Base-by-base conservation (phyloP, 768 basidiomycete species). In the Ramaria sp. region DNA sequence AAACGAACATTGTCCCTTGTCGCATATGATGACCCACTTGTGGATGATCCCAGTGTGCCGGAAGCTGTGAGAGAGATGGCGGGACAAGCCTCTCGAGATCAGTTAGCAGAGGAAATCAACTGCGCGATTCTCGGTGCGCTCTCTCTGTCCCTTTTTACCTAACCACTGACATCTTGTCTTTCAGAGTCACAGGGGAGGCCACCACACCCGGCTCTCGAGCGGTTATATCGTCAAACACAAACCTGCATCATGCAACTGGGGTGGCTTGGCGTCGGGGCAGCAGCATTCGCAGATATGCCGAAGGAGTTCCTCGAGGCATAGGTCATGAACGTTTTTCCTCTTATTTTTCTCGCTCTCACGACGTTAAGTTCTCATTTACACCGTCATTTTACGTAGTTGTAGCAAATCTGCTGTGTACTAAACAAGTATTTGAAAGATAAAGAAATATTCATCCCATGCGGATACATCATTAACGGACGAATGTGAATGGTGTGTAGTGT, bases 141-240 rank as follows among this genome's bases (percentile, higher is more conserved):
- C 41, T 15, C 6, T 8, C 20, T 15, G 16, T 12, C 34, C 24
- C 24, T 45, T 47, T 20, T 41, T 41, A 2, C n/a, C 34, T 30
- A 9, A 8, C 27, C n/a, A 48, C 48, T n/a, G 48, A 32, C 16
- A 12, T 37, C 32, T 15, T 43, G 54, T 36, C 57, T 27, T 51
- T 10, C 57, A 93, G 89, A 79, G 67, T 90, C 88, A 0, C 85
- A 87, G 70, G 85, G 85, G 18, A 78, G 78, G 36, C 87, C 88
- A 2, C 70, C 78, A 5, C 74, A 73, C 50, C 86, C 90, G 2
- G 71, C 82, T 13, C 71, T 93, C 53, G 90, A 93, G 63, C 80
- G 76, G 51, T 64, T 90, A 52, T 92, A 85, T 65, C 79, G 88
- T 34, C 88, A 88, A 58, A 81, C 84, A 0, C 71, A 77, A 27